Evolutionary conservation across 176 grass and related monocot genomes (phyloP).

Genomic region (Avena atlantica): DNA sequence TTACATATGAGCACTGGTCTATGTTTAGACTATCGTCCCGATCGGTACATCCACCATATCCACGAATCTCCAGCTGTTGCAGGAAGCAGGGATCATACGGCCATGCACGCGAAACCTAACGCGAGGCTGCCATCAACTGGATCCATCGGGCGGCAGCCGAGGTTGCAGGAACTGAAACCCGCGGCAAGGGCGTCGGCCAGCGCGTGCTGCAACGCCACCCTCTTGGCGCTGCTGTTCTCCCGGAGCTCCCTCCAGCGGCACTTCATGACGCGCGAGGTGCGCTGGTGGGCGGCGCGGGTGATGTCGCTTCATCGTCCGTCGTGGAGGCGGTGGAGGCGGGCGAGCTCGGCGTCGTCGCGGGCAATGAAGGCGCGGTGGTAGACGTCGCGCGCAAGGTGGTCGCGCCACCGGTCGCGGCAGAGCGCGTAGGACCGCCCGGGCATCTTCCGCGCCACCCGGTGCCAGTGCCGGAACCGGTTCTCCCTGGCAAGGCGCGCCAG

Average conservation of each 20-base stretch:
- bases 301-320: neutral
- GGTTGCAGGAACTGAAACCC: neutral
- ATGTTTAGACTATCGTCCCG: neutral
- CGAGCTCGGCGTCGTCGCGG: neutral
- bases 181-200: neutral
- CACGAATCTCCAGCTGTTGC: neutral
- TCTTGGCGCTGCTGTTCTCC: neutral
- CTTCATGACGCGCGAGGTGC: constrained; percentile 31
- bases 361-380: constrained; percentile 20
- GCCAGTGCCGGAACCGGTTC: neutral
- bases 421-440: neutral
- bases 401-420: neutral
- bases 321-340: neutral
- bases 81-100: neutral
- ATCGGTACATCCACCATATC: neutral
- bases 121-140: neutral
- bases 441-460: neutral
- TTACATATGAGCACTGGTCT: neutral
- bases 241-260: constrained; percentile 41
- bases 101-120: neutral
- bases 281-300: neutral
- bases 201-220: neutral
- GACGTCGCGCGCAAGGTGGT: neutral
- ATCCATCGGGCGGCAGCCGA: neutral
- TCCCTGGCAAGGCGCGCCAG: constrained; percentile 18